Conservation (phyloP, 2,329 filamentous ascomycete genomes). For the Paracoccidioides brasiliensis region DNA sequence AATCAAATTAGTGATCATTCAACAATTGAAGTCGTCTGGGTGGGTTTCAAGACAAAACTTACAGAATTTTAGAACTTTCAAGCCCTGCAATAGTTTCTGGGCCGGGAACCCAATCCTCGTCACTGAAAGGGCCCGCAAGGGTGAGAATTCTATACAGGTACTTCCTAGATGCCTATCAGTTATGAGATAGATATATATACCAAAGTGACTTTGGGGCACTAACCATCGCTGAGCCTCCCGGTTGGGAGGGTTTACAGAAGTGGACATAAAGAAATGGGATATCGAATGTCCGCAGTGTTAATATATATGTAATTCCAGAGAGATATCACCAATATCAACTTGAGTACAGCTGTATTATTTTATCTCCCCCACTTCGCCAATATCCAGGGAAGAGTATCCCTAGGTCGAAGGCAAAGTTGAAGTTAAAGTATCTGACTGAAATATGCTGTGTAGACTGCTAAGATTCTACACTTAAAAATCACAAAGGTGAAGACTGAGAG, state of each 20-base stretch:
- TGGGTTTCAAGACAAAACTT: slow-evolving; percentile 23
- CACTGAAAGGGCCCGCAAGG: slow-evolving; percentile 67
- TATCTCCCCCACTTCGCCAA: no score
- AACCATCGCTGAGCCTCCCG: slow-evolving; percentile 17
- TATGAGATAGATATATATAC: neutral
- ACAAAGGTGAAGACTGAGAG: neutral
- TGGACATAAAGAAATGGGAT: neutral
- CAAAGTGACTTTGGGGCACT: slow-evolving; percentile 7
- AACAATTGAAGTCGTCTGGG: neutral
- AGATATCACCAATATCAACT: neutral
- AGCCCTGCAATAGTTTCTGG: slow-evolving; percentile 43
- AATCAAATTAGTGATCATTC: neutral
- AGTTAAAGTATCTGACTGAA: neutral
- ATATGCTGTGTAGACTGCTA: neutral
- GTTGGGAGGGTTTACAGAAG: neutral
- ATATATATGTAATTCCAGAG: neutral
- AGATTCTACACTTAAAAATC: neutral
- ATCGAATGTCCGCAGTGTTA: neutral
- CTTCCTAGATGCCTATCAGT: slow-evolving; percentile 45
- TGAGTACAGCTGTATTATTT: no score
- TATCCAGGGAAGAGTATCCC: no score
- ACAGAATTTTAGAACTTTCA: slow-evolving; percentile 64
- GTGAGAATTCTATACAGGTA: slow-evolving; percentile 71
- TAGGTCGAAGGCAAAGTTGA: no score
- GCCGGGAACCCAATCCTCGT: slow-evolving; percentile 45